These are phyloP conservation scores for Phlyctochytrium arcticum DNA, from an alignment of 192 early-diverging fungal genomes.

Conservation along the genomic window DNA sequence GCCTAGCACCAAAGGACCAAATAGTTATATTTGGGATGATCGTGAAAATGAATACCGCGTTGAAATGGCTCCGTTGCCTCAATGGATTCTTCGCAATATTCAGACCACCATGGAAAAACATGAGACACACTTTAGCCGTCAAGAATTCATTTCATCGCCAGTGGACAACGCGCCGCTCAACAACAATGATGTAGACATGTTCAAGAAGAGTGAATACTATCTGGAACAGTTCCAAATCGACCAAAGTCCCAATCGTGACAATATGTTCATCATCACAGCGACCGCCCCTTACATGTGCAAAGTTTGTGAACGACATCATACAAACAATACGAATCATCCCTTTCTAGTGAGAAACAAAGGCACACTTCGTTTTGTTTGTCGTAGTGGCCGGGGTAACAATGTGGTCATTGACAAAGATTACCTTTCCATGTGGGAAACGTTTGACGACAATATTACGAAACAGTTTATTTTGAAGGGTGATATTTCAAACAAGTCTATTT, in stretches of 20 bases:
- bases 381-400: not conserved
- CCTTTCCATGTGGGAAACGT: not conserved
- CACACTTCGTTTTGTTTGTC: slow-evolving; percentile 7
- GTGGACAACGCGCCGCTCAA: not conserved
- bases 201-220: not conserved
- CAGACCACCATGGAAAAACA: not conserved
- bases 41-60: not conserved
- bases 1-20: not conserved
- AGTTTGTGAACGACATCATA: slow-evolving; percentile 7
- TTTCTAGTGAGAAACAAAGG: not conserved
- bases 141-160: not conserved
- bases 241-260: not conserved
- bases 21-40: not conserved
- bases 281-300: not conserved
- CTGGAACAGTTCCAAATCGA: not conserved
- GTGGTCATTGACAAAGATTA: not conserved
- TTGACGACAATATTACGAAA: not conserved
- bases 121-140: not conserved
- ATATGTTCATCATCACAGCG: slow-evolving; percentile 1
- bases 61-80: not conserved
- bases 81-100: not conserved
- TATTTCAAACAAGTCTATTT: not conserved
- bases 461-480: not conserved
- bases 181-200: not conserved
- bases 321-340: slow-evolving; percentile 11